A percentile compares a stretch with the other conserved stretches of the same genome.
phyloP scores from a whole-genome alignment of 305 asterid genomes.

The Fraxinus sp. region DNA sequence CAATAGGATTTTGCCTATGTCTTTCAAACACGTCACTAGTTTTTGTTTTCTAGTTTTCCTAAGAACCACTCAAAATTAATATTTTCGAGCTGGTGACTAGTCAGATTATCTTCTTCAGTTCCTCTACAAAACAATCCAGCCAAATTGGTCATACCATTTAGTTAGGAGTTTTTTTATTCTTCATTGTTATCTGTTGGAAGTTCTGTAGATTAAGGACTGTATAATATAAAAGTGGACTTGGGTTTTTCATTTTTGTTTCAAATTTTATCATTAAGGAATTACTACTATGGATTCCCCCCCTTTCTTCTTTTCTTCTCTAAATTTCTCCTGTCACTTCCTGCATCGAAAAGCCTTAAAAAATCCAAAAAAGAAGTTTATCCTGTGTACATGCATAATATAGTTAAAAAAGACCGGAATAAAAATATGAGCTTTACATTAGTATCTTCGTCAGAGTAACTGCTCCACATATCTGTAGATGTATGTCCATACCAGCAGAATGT shows the following conservation, averaged over 20 bases:
- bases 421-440: neutral
- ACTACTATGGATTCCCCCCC: neutral
- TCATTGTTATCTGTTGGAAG: neutral
- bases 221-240: neutral
- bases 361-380: neutral
- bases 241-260: neutral
- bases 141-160: neutral
- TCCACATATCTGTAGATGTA: neutral
- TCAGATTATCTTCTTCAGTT: neutral
- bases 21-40: neutral
- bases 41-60: neutral
- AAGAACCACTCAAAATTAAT: neutral
- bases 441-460: neutral
- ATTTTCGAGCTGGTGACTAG: neutral
- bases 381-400: neutral
- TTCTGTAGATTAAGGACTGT: neutral
- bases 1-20: neutral
- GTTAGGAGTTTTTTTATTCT: neutral
- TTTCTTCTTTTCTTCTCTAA: neutral
- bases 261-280: neutral
- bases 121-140: neutral
- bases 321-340: neutral
- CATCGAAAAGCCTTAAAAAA: neutral
- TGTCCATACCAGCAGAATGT: neutral
- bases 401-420: neutral